Base-by-base conservation (phyloP, 495 filamentous ascomycete genomes). In the Neurospora sp. region DNA sequence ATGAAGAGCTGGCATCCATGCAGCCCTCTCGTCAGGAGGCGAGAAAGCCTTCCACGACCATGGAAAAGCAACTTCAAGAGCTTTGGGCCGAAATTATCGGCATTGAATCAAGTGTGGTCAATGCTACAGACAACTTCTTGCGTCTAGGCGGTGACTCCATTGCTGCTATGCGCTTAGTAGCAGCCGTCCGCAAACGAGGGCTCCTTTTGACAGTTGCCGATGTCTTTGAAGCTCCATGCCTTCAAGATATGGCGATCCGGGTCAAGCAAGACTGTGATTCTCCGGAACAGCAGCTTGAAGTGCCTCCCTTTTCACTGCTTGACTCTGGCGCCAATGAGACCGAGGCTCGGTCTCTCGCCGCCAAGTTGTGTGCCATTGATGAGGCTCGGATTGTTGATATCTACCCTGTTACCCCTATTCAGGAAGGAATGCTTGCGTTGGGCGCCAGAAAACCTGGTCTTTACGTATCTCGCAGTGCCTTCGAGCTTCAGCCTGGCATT, bases 91-190 rank as follows among this genome's bases (percentile, higher is more conserved):
- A 38, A 31, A 69, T 72, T 2, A 70, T 78, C 9, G 72, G 69
- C 41, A 40, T 77, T 10, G 76, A 76, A 41, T 16, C 46, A 1
- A 59, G 42, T 0, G 37, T 18, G 5, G 79, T 81, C 35, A 73
- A 72, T 0, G 27, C 46, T 4, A n/a, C 74, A 7, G 77, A 78
- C 73, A 80, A 77, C 70, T 81, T 81, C 73, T 78, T 81, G 71
- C 75, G 74, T 1, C 74, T 81, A 0, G 80, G 80, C 9, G 80
- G 80, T 18, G 79, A 81, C 23, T 80, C 80, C 3, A 72, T 81
- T 38, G 73, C 76, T 11, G 80, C 80, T n/a, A 80, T 81, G 79
- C 88, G 87, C 74, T 82, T 92, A 59, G 90, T 89, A 14, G 85
- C 88, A 10, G 85, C 85, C 66, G 85, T 87, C 31, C 87, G 82